A percentile compares a stretch with the other conserved stretches of the same genome.
Conservation (phyloP, 2,329 filamentous ascomycete genomes). For the Colletotrichum liaoningense region DNA sequence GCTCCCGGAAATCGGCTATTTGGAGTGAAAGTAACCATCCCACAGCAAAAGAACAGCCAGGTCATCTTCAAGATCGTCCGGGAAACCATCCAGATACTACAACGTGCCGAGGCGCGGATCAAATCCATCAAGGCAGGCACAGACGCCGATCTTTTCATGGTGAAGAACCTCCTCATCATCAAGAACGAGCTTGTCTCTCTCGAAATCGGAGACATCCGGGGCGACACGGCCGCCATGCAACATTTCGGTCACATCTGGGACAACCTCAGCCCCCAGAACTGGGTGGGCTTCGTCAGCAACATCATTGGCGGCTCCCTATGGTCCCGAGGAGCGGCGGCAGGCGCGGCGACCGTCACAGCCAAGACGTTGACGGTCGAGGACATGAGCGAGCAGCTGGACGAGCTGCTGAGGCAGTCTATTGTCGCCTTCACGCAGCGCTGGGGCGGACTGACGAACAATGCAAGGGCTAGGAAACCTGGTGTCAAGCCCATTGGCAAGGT, state of each 20-base stretch:
- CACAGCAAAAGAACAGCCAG: conserved; percentile 62
- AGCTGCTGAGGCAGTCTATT: conserved; percentile 71
- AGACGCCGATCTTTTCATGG: conserved; percentile 90
- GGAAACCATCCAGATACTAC: conserved; percentile 86
- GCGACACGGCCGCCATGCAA: conserved; percentile 64
- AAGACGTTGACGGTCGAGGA: conserved; percentile 60
- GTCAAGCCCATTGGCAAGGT: conserved; percentile 63
- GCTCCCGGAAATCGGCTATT: rapidly evolving
- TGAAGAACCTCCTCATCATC: conserved; percentile 93
- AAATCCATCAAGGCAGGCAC: conserved; percentile 68
- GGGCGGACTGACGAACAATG: conserved; percentile 63
- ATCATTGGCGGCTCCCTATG: conserved; percentile 68
- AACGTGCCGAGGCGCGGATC: conserved; percentile 79
- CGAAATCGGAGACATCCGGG: conserved; percentile 82
- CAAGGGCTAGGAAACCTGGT: conserved; percentile 58
- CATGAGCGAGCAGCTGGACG: conserved; percentile 73
- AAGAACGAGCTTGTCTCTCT: conserved; percentile 97
- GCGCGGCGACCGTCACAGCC: conserved; percentile 41
- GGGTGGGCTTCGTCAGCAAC: conserved; percentile 68
- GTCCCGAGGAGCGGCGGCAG: conserved; percentile 44
- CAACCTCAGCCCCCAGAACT: conserved; percentile 67
- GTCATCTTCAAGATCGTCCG: conserved; percentile 81
- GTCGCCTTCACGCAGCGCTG: conserved; percentile 72
- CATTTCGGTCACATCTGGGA: conserved; percentile 76
- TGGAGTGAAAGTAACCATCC: background rate